Evolutionary conservation across 805 yeast genomes (phyloP).

Genomic region (Cyberlindnera suaveolens): DNA sequence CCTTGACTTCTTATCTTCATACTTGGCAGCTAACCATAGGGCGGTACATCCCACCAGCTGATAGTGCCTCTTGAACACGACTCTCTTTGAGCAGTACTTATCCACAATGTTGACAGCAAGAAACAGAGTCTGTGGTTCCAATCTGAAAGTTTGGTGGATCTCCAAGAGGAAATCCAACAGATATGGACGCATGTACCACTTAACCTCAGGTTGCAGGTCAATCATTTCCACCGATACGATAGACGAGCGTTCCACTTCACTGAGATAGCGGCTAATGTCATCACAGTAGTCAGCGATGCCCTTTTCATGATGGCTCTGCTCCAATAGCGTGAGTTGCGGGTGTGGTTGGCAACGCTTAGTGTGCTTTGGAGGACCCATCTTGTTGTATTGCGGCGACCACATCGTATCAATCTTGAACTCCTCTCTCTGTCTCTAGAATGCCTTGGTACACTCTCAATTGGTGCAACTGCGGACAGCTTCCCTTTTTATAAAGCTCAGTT

Average conservation of each 20-base stretch:
- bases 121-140: constrained; percentile 59
- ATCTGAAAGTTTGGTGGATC: constrained; percentile 50
- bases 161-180: constrained; percentile 75
- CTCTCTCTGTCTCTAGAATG: too few relatives aligned
- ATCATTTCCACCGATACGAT: constrained; percentile 43
- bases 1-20: constrained; percentile 58
- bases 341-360: constrained; percentile 22
- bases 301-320: constrained; percentile 35
- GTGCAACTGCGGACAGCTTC: too few relatives aligned
- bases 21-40: constrained; percentile 82
- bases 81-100: constrained; percentile 75
- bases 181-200: constrained; percentile 72
- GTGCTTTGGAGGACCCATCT: constrained; percentile 26
- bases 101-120: constrained; percentile 69
- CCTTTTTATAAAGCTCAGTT: too few relatives aligned
- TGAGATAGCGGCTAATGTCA: constrained; percentile 35
- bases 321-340: constrained; percentile 39
- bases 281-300: constrained; percentile 35
- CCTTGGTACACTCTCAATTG: too few relatives aligned
- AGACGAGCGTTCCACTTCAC: constrained; percentile 31
- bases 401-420: neutral
- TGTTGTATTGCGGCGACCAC: constrained; percentile 21
- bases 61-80: constrained; percentile 73
- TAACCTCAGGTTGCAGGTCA: constrained; percentile 80
- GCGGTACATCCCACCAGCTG: constrained; percentile 84